Conservation (phyloP, 768 basidiomycete species). For the Coprinellus aureogranulatus region DNA sequence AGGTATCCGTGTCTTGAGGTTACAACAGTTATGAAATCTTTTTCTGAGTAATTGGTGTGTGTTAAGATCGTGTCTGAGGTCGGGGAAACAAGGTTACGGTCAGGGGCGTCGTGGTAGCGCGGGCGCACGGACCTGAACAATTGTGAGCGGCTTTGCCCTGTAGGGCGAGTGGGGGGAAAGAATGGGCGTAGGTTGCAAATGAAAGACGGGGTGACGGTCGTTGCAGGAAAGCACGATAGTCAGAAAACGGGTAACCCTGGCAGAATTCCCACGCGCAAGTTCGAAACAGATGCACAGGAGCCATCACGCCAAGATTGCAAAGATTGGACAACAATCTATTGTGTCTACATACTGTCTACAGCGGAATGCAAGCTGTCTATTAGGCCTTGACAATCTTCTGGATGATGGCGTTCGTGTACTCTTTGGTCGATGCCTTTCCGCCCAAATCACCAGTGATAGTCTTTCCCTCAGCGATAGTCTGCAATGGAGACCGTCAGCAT, state of each 20-base stretch:
- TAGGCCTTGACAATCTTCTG: slow-evolving; percentile 47
- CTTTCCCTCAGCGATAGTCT: slow-evolving; percentile 98
- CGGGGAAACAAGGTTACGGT: slow-evolving; percentile 10
- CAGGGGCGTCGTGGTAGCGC: neutral
- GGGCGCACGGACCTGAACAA: slow-evolving; percentile 40
- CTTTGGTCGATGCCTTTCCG: slow-evolving; percentile 83
- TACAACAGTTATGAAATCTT: slow-evolving; percentile 51
- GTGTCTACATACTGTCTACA: neutral
- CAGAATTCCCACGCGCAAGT: slow-evolving; percentile 38
- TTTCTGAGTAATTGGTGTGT: slow-evolving; percentile 34
- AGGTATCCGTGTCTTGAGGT: slow-evolving; percentile 42
- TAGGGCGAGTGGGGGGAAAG: slow-evolving; percentile 79
- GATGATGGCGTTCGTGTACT: slow-evolving; percentile 90
- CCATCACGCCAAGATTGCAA: neutral
- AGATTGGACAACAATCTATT: neutral
- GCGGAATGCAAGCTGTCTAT: neutral
- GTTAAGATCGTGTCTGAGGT: slow-evolving; percentile 14
- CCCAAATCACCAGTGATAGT: slow-evolving; percentile 93
- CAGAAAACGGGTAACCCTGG: slow-evolving; percentile 20
- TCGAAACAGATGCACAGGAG: slow-evolving; percentile 2
- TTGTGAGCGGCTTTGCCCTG: slow-evolving; percentile 77
- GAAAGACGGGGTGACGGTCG: slow-evolving; percentile 45
- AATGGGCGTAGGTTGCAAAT: slow-evolving; percentile 48
- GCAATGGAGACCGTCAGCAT: slow-evolving; percentile 12
- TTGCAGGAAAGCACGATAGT: slow-evolving; percentile 24